phyloP scores from a whole-genome alignment of 2,329 filamentous ascomycete genomes.

The Didymellaceae sp. region DNA sequence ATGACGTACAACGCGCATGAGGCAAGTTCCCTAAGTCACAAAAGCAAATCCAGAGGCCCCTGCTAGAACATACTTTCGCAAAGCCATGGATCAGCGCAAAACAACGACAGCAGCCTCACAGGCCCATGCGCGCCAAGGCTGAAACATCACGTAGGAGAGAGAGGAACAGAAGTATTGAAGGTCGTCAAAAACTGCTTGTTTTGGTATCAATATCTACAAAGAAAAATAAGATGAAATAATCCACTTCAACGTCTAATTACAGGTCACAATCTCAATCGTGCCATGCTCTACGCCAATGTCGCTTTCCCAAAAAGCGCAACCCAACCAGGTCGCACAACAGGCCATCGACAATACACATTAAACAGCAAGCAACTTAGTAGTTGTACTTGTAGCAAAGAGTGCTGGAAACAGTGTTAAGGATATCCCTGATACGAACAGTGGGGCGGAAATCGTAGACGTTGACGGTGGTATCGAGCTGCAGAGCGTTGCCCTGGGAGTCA shows the following conservation, averaged over 20 bases:
- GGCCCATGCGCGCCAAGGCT: no score
- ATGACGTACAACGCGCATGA: no score
- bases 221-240: not conserved
- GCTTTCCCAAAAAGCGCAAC: not conserved
- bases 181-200: not conserved
- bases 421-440: slow-evolving; percentile 36
- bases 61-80: no score
- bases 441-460: slow-evolving; percentile 38
- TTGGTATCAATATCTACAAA: slow-evolving; percentile 10
- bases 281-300: not conserved
- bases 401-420: slow-evolving; percentile 35
- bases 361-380: slow-evolving; percentile 30
- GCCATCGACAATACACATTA: not conserved
- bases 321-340: not conserved
- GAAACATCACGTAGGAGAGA: not conserved
- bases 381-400: slow-evolving; percentile 47
- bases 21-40: no score
- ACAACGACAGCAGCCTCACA: no score
- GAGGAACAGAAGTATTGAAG: not conserved
- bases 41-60: no score
- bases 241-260: not conserved
- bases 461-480: slow-evolving; percentile 38
- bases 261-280: not conserved
- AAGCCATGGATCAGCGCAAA: no score
- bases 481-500: slow-evolving; percentile 29